Evolutionary conservation across 192 early-diverging fungal species (phyloP), one percentile per base, ranked within the genome.

Genomic region (Umbelopsis sp.): DNA sequence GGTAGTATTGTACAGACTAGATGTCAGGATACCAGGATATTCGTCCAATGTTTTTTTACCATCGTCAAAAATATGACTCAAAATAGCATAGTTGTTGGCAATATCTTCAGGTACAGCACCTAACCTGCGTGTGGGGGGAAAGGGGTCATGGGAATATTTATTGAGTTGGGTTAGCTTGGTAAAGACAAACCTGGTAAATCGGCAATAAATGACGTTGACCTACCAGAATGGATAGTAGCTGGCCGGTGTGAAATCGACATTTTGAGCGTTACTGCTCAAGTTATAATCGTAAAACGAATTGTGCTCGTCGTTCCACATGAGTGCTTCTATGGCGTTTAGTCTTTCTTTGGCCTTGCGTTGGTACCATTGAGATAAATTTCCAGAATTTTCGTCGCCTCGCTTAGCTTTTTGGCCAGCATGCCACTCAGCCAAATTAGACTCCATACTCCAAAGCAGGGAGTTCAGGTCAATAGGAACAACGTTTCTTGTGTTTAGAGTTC

Each of bases 381-480:
- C 11, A 2, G 26, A 21, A 0, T 21, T 22, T n/a, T 45, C n/a
- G 10, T 29, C 25, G 12, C 51, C 77, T 45, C 67, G 36, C 43
- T 52, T 44, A 0, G 47, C 17, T 21, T 49, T 49, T 49, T 49
- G 3, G 17, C 47, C 17, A 11, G 36, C 25, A 38, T 67, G 32
- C 69, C 74, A 82, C 11, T 72, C 36, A 8, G 82, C 75, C 34
- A 89, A 65, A 10, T 73, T 73, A 45, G 74, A 45, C 67, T 89
- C 85, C 75, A 82, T 86, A 51, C 72, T 76, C 79, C 86, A 91
- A 45, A 93, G 72, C 34, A 93, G 81, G 20, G 88, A 76, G 79
- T 93, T 93, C 26, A 93, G 85, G n/a, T 91, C 90, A 36, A 91
- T 82, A 2, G 91, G 91, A 17, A 93, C 75, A 47, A 91, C 75